Evolutionary conservation across 2,329 filamentous ascomycete genomes (phyloP).

Genomic region (Aspergillus puulaauensis): DNA sequence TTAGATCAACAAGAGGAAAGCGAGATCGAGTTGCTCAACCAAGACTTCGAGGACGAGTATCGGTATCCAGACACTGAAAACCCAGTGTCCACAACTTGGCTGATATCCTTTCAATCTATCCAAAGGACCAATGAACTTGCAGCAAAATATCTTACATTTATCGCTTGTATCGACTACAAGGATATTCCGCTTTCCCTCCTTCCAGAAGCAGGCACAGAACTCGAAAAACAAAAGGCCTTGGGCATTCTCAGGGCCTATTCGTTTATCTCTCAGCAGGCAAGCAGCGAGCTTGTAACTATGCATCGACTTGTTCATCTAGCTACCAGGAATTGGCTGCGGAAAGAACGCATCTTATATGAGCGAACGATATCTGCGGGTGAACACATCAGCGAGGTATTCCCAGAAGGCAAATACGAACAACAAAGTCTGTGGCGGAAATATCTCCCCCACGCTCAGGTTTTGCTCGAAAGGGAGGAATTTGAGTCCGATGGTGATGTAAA

Average conservation of each 20-base stretch:
- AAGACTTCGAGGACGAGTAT: conserved; percentile 8
- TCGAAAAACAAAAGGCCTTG: conserved; percentile 16
- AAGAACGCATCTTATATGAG: not conserved
- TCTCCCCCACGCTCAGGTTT: not conserved
- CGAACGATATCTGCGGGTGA: not conserved
- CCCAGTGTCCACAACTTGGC: conserved; percentile 9
- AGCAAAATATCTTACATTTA: conserved; percentile 24
- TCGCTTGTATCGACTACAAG: conserved; percentile 29
- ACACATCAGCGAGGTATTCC: conserved; percentile 13
- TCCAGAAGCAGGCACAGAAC: not conserved
- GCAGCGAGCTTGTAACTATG: conserved; percentile 15
- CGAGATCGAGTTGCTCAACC: conserved; percentile 1
- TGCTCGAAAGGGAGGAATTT: not conserved
- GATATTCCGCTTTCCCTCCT: conserved; percentile 29
- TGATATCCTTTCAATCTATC: conserved; percentile 13
- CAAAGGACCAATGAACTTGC: conserved; percentile 7
- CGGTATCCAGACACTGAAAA: not conserved
- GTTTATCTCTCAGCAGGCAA: conserved; percentile 13
- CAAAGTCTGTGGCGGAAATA: conserved; percentile 15
- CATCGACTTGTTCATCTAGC: conserved; percentile 34
- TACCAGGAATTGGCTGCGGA: conserved; percentile 27
- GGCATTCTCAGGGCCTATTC: conserved; percentile 25
- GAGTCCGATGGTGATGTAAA: not conserved
- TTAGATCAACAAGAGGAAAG: conserved; percentile 1
- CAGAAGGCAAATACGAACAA: conserved; percentile 6